Evolutionary conservation across 176 grass and related monocot species (phyloP).

Genomic region (Zea mays): Zm-B73-REFERENCE-NAM-5.0 NC_050099.1:7057501-7058000

Average conservation of each 20-base stretch:
- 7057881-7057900: constrained; percentile 57
- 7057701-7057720: too few species aligned
- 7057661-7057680: too few species aligned
- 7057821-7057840: neutral
- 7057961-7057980: constrained; percentile 64
- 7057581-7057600: constrained; percentile 5
- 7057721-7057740: too few species aligned
- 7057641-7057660: neutral
- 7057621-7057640: neutral
- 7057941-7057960: constrained; percentile 59
- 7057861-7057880: neutral
- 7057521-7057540: constrained; percentile 21
- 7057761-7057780: too few species aligned
- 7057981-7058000: constrained; percentile 54
- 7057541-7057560: constrained; percentile 10
- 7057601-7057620: neutral
- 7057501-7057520: constrained; percentile 20
- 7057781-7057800: too few species aligned
- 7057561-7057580: constrained; percentile 20
- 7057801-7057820: too few species aligned
- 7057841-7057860: neutral
- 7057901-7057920: constrained; percentile 60
- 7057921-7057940: constrained; percentile 40
- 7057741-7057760: too few species aligned
- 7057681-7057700: too few species aligned